Percentiles rank a stretch among this genome's conserved stretches.
Conservation (phyloP, 768 basidiomycete genomes). For the Trametes punicea region DNA sequence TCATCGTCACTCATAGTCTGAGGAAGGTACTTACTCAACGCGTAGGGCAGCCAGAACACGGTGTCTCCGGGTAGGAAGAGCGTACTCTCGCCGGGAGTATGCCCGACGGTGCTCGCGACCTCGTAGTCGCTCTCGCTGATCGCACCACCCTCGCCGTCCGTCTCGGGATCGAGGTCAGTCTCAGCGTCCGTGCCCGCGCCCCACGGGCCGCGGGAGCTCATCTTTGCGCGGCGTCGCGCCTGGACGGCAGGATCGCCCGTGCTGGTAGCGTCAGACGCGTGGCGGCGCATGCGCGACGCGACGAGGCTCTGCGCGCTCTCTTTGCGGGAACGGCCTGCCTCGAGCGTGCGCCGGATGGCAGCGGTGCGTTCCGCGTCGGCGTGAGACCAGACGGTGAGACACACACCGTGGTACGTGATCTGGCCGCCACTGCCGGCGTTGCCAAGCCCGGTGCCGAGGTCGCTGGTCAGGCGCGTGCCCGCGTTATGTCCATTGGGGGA, state of each 20-base stretch:
- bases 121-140: constrained; percentile 88
- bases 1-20: not conserved
- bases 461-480: constrained; percentile 24
- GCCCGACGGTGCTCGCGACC: constrained; percentile 73
- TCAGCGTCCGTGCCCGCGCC: constrained; percentile 54
- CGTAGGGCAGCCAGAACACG: constrained; percentile 94
- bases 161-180: constrained; percentile 66
- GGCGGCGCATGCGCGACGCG: constrained; percentile 61
- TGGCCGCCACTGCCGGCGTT: constrained; percentile 36
- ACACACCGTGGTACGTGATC: constrained; percentile 85
- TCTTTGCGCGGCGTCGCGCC: constrained; percentile 53
- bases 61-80: constrained; percentile 86
- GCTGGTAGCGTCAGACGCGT: constrained; percentile 42
- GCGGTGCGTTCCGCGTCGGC: constrained; percentile 84
- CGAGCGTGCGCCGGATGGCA: constrained; percentile 80
- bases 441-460: constrained; percentile 22
- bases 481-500: constrained; percentile 33
- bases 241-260: constrained; percentile 52
- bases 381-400: constrained; percentile 93
- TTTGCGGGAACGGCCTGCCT: constrained; percentile 73
- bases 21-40: constrained; percentile 60
- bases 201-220: constrained; percentile 68
- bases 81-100: constrained; percentile 84
- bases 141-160: constrained; percentile 69
- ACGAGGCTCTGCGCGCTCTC: constrained; percentile 76